Evolutionary conservation across 2,329 filamentous ascomycete genomes (phyloP).

Genomic region (Bisporella sp.): DNA sequence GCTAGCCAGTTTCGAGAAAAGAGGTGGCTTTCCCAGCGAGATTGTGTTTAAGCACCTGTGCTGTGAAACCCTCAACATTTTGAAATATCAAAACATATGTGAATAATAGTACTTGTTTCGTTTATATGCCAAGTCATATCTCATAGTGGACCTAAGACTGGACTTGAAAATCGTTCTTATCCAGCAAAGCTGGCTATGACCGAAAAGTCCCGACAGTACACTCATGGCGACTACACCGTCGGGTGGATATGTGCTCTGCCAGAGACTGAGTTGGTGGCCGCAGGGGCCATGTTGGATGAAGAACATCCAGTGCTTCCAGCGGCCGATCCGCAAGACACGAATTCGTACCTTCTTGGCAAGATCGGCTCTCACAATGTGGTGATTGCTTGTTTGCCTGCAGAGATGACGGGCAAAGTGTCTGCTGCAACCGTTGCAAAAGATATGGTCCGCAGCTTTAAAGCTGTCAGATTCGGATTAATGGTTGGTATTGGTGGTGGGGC

Average conservation of each 20-base stretch:
- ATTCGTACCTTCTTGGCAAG: conserved; percentile 11
- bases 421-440: conserved; percentile 11
- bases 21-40: too few relatives aligned
- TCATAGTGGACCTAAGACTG: too few relatives aligned
- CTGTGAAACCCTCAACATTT: too few relatives aligned
- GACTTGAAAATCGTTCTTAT: too few relatives aligned
- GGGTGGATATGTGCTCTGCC: conserved; percentile 18
- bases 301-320: conserved; percentile 4
- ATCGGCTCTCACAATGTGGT: conserved; percentile 16
- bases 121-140: too few relatives aligned
- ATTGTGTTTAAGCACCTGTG: too few relatives aligned
- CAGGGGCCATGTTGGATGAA: conserved; percentile 11
- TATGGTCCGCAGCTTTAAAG: conserved; percentile 12
- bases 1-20: too few relatives aligned
- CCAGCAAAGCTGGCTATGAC: too few relatives aligned
- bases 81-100: too few relatives aligned
- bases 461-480: conserved; percentile 11
- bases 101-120: too few relatives aligned
- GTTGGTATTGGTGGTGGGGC: conserved; percentile 13
- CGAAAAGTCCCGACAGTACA: too few relatives aligned
- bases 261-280: conserved; percentile 7
- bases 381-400: conserved; percentile 13
- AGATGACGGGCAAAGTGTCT: conserved; percentile 8
- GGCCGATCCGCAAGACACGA: conserved; percentile 8
- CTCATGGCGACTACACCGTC: conserved; percentile 8